These are phyloP conservation scores for Mycena indigotica DNA, from an alignment of 768 basidiomycete genomes.

Conservation along the genomic window DNA sequence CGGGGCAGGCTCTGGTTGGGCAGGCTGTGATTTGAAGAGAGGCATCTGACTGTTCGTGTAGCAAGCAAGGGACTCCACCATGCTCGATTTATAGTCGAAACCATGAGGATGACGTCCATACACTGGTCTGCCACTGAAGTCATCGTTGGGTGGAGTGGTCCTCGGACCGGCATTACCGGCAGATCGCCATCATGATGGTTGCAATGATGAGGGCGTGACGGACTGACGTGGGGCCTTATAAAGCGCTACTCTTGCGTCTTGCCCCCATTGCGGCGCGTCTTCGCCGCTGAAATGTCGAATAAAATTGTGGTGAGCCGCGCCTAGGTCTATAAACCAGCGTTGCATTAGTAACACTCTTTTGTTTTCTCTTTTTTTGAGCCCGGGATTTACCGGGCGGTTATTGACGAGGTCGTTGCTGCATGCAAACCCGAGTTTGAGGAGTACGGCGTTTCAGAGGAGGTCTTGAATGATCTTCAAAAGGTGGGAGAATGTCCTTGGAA, in stretches of 20 bases:
- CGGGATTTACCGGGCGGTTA: constrained; percentile 86
- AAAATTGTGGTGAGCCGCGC: constrained; percentile 96
- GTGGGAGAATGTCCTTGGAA: constrained; percentile 50
- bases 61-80: too few species aligned
- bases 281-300: constrained; percentile 78
- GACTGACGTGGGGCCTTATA: constrained; percentile 44
- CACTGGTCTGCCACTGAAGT: neutral
- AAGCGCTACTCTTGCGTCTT: constrained; percentile 44
- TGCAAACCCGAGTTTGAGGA: constrained; percentile 97
- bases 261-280: constrained; percentile 42
- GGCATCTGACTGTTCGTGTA: too few species aligned
- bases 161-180: neutral
- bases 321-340: constrained; percentile 54
- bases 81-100: too few species aligned
- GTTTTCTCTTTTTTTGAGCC: constrained; percentile 77
- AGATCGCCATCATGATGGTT: too few species aligned
- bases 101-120: too few species aligned
- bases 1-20: constrained; percentile 14
- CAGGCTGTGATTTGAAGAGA: constrained; percentile 27
- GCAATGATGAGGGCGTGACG: neutral
- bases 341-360: too few species aligned
- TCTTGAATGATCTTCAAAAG: constrained; percentile 84
- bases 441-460: constrained; percentile 90
- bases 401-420: constrained; percentile 90
- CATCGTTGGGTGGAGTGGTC: neutral